Base-by-base conservation (phyloP, 768 basidiomycete species). In the Rhodocollybia butyracea region DNA sequence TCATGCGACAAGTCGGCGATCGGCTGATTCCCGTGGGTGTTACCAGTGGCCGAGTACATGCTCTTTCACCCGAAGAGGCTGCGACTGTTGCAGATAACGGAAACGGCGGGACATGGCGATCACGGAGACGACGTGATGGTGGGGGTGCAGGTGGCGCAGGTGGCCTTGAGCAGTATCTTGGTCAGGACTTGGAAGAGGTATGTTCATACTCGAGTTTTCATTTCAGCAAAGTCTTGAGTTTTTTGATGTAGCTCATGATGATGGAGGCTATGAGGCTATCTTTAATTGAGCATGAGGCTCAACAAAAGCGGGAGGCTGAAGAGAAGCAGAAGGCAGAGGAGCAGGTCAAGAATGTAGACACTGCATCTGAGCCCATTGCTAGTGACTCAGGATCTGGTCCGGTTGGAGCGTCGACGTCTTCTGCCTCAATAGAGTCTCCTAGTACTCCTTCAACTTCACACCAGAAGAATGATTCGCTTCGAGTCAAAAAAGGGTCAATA, bases 181-280 rank as follows among this genome's bases (percentile, higher is more conserved):
- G 90, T n/a, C 89, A 89, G 68, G 94, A 96, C 72, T 70, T 96
- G 54, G 94, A 95, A 76, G 94, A 96, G 80, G 94, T 93, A 64
- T 65, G 82, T 68, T 42, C 46, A 15, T 31, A 15, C 21, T 29
- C n/a, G 12, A 1, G 31, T 26, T 59, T 24, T 29, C 42, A 59
- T 56, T 26, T n/a, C n/a, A n/a, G n/a, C n/a, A n/a, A n/a, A n/a
- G n/a, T n/a, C n/a, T 60, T 66, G 40, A 61, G 32, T 39, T 53
- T 19, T 24, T 53, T 32, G 45, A 43, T 60, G 38, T 59, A 99
- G 93, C 73, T 99, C 41, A 98, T 98, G 96, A 76, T 99, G 53
- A 95, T 95, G 91, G 97, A 98, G 73, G 97, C 97, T 4, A 98
- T 99, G 94, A 85, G 96, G 53, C 74, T 97, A 55, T 97, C 94